Percentiles rank a stretch among this genome's conserved stretches.
Evolutionary conservation across 1,284 basidiomycete species (phyloP).

Genomic region (Ganoderma boninense): DNA sequence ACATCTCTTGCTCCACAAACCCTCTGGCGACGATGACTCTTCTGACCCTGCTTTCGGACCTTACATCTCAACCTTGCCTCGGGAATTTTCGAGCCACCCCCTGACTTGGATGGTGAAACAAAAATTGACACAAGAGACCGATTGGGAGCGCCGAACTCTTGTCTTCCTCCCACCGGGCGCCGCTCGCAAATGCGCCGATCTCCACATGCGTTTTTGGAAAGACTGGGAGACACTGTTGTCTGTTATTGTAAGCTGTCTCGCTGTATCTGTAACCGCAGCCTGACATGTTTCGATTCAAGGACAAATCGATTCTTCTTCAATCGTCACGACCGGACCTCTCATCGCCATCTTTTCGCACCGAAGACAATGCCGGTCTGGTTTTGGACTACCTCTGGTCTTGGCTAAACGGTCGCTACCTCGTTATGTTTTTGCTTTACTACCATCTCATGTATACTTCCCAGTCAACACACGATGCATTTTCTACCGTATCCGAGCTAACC

Average conservation of each 20-base stretch:
- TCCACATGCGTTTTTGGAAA: constrained; percentile 55
- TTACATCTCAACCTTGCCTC: constrained; percentile 80
- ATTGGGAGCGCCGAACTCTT: constrained; percentile 45
- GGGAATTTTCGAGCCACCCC: constrained; percentile 77
- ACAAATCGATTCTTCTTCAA: constrained; percentile 4
- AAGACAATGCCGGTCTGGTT: constrained; percentile 16
- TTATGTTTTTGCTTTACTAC: constrained; percentile 18
- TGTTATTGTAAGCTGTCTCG: constrained; percentile 55
- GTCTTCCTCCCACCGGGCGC: constrained; percentile 52
- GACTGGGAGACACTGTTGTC: constrained; percentile 63
- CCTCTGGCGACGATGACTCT: constrained; percentile 45
- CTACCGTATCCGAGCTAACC: constrained; percentile 65
- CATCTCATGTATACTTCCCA: constrained; percentile 42
- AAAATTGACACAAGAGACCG: constrained; percentile 25
- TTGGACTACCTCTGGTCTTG: constrained; percentile 82
- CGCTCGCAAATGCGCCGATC: neutral
- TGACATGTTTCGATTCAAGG: constrained; percentile 24
- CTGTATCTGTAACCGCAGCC: neutral
- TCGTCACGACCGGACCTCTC: constrained; percentile 20
- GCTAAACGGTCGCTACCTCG: constrained; percentile 71
- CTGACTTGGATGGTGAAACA: constrained; percentile 70
- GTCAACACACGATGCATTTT: constrained; percentile 91
- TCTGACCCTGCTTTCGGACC: constrained; percentile 72
- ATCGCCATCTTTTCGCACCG: neutral
- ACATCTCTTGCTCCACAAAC: constrained; percentile 54